Evolutionary conservation across 2,329 filamentous ascomycete genomes (phyloP).

Genomic region (Apiospora rasikravindrae): DNA sequence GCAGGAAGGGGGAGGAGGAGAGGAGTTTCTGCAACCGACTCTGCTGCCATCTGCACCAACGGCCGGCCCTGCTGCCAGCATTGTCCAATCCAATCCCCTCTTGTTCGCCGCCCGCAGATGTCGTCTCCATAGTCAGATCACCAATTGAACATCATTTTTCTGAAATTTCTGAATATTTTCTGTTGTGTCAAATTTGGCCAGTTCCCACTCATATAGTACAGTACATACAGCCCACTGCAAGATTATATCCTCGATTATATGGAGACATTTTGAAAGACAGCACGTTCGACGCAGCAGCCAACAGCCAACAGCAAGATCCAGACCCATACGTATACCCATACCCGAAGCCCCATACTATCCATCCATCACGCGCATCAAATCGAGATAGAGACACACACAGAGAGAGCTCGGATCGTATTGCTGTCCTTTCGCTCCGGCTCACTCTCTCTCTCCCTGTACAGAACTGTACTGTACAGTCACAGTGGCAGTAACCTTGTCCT

Average conservation of each 20-base stretch:
- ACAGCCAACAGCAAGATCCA: background rate
- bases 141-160: conserved; percentile 13
- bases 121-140: conserved; percentile 6
- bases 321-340: background rate
- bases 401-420: conserved; percentile 14
- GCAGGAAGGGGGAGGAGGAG: background rate
- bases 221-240: background rate
- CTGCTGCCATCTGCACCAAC: background rate
- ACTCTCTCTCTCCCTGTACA: background rate
- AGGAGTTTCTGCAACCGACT: conserved; percentile 2
- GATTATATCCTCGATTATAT: conserved; percentile 14
- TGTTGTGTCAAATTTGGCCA: background rate
- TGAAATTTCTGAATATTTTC: too few species aligned
- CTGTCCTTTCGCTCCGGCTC: background rate
- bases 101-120: conserved; percentile 6
- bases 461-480: background rate
- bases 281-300: background rate
- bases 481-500: background rate
- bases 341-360: background rate
- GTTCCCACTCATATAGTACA: background rate
- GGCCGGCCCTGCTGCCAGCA: background rate
- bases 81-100: conserved; percentile 21
- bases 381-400: background rate
- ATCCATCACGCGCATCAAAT: conserved; percentile 3
- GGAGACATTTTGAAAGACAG: background rate